Base-by-base conservation (phyloP, 2,329 filamentous ascomycete species). In the Colletotrichum lini region DNA sequence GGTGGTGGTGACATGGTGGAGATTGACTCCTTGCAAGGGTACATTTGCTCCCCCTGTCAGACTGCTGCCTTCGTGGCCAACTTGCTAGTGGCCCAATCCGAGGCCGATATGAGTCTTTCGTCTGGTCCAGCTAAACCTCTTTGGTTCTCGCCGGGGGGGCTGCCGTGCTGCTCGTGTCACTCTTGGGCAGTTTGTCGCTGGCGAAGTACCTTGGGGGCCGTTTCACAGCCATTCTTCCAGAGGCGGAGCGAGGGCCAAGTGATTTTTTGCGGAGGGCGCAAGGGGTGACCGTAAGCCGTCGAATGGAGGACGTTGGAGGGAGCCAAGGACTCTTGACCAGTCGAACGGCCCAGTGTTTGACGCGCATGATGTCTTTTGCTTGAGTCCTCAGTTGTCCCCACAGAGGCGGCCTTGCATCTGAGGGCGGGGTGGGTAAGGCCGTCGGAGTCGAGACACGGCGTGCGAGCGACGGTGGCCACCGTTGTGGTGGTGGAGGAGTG, bases 201-300 rank as follows among this genome's bases (percentile, higher is more conserved):
- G 52, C 30, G 26, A 35, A 47, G 8, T 68, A 68, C 68, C 40
- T 67, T 9, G 30, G 60, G 23, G 18, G 23, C 1, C 44, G 23
- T 21, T 57, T 59, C 65, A 62, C 58, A 63, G 58, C 65, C 52
- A 53, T 53, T 60, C n/a, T 63, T 42, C 26, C n/a, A 61, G 59
- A 50, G 69, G 69, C 65, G 60, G 57, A 62, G 64, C 38, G 53
- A 38, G 44, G 57, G 26, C 45, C 61, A 53, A 62, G 38, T 64
- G 69, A 69, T 65, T 57, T 59, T 30, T 44, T 63, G 53, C 38
- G 45, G 59, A 47, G 58, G 52, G 65, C 45, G 52, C 65, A 56
- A 59, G 65, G 65, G 58, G 69, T 53, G 58, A 18, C 59, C 45
- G 45, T 68, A 68, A 64, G 69, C 68, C 65, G 64, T 60, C 65